Conservation (phyloP, 139 green algal genomes). For the Raphidocelis subcapitata region DNA sequence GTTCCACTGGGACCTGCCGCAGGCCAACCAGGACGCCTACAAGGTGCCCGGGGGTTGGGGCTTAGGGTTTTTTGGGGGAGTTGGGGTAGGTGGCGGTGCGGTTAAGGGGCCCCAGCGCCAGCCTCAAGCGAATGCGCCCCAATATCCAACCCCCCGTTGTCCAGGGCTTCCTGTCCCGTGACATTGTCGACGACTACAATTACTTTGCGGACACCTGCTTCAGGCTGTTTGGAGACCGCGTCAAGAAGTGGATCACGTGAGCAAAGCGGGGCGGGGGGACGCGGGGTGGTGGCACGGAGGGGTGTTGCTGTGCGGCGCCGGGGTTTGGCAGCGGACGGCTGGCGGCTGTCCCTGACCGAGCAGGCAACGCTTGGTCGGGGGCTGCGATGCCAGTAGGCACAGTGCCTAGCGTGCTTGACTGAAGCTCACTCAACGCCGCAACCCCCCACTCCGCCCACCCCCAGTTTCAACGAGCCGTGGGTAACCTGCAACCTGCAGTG, state of each 20-base stretch:
- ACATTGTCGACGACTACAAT: constrained; percentile 21
- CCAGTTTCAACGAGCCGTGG: constrained; percentile 43
- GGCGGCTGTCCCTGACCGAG: too few relatives aligned
- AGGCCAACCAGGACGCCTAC: constrained; percentile 35
- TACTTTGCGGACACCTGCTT: constrained; percentile 28
- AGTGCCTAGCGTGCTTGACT: too few relatives aligned
- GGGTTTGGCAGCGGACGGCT: too few relatives aligned
- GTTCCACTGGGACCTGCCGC: constrained; percentile 54
- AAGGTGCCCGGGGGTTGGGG: background rate
- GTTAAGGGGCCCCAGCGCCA: background rate
- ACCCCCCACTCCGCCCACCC: background rate
- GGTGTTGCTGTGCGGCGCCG: too few relatives aligned
- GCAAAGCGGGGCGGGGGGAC: background rate
- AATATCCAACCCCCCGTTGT: constrained; percentile 21
- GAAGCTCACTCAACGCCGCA: background rate
- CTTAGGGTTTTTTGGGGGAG: background rate
- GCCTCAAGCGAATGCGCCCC: background rate
- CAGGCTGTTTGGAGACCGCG: constrained; percentile 2
- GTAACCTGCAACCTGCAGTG: constrained; percentile 24
- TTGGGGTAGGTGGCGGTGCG: background rate
- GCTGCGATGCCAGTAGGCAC: too few relatives aligned
- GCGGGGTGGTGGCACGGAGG: background rate
- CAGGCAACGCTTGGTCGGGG: too few relatives aligned
- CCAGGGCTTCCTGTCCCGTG: constrained; percentile 13
- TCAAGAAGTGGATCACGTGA: constrained; percentile 26